phyloP scores from a whole-genome alignment of 2,329 filamentous ascomycete species.

The Huntiella savannae region DNA sequence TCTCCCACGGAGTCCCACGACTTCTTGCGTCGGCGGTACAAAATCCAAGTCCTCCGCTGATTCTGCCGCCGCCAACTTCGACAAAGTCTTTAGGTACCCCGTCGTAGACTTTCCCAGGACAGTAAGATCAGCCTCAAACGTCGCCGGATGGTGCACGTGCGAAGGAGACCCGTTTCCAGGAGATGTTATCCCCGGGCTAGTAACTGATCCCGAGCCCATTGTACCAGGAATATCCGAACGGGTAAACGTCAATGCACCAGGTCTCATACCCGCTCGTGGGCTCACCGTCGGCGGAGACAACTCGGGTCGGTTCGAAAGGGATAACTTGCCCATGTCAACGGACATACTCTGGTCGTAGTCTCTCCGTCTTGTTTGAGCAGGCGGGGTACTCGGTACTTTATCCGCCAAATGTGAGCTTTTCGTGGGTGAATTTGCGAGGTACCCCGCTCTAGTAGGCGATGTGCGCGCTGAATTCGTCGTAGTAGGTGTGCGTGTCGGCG shows the following conservation, averaged over 20 bases:
- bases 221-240: conserved; percentile 10
- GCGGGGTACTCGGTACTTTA: conserved; percentile 5
- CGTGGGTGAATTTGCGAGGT: conserved; percentile 4
- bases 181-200: conserved; percentile 3
- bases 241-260: conserved; percentile 11
- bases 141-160: conserved; percentile 21
- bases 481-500: conserved; percentile 9
- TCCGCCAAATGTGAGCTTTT: too few species aligned
- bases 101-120: conserved; percentile 77
- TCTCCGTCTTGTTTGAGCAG: conserved; percentile 13
- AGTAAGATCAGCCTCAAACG: conserved; percentile 56
- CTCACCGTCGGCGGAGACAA: conserved; percentile 23
- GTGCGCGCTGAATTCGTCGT: conserved; percentile 7
- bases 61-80: conserved; percentile 58
- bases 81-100: conserved; percentile 70
- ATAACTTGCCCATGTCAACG: conserved; percentile 38
- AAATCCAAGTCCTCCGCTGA: conserved; percentile 67
- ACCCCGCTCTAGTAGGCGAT: conserved; percentile 6
- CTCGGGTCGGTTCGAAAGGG: conserved; percentile 26
- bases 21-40: conserved; percentile 54
- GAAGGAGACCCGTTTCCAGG: conserved; percentile 10
- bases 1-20: conserved; percentile 70
- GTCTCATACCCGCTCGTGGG: conserved; percentile 37
- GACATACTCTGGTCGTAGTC: conserved; percentile 42
- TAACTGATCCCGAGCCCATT: conserved; percentile 15